Evolutionary conservation across 2,329 filamentous ascomycete genomes (phyloP), one percentile per base, ranked within the genome.

Genomic region (Ophiostoma novo-ulmi): DNA sequence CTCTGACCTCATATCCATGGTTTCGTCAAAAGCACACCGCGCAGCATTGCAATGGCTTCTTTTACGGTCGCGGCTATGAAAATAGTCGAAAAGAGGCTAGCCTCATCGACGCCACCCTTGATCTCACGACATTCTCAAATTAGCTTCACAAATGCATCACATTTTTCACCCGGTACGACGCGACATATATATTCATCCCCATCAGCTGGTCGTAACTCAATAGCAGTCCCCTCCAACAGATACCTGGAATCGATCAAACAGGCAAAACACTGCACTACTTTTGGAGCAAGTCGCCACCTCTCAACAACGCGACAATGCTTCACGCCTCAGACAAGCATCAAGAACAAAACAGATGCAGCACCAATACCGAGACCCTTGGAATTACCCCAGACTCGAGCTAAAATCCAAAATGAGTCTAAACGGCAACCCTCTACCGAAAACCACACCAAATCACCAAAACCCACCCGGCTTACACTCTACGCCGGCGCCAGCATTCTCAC

Each of bases 401-500:
- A 6, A 11, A 10, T 20, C 4, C 61, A 65, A 14, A 38, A n/a
- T 3, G 26, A 39, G 35, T 38, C 35, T 6, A 20, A 22, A 22
- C 63, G 36, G 63, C 31, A 38, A 64, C 11, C 61, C 31, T 5
- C 14, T 17, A 64, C 31, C 20, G 61, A 64, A 35, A 11, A 38
- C 31, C 61, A 64, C 35, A 63, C 58, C 58, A 26, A 63, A 35
- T 13, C 1, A 63, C 22, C 26, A 26, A 14, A 17, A 35, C 31
- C 61, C 61, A 65, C 22, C 22, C 66, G 55, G 52, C 61, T 67
- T 20, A 65, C 67, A 2, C 69, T 74, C 14, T 64, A 71, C 41
- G 72, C 73, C 36, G 68, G 73, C 35, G 66, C 69, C 17, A 58
- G 72, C 63, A 36, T 74, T 17, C 13, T 70, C 1, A 71, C 73